Conservation (phyloP, 1,139 yeast genomes). For the Geotrichum citri-aurantii region DNA sequence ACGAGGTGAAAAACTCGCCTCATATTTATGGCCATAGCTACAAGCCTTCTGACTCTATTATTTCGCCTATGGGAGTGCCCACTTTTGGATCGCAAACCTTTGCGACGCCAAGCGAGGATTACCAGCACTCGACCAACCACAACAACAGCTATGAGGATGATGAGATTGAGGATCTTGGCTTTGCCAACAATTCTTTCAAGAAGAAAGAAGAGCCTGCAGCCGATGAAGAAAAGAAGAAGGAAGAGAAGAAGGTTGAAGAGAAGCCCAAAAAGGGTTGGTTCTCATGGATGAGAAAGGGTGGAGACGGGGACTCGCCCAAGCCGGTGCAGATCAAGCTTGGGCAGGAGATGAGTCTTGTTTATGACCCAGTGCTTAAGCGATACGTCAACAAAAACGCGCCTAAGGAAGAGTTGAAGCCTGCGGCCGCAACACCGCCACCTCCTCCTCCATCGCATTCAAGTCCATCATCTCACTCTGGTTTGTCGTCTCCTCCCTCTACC, state of each 20-base stretch:
- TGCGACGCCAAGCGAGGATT: not conserved
- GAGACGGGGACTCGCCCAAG: constrained; percentile 51
- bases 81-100: constrained; percentile 4
- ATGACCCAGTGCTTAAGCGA: constrained; percentile 76
- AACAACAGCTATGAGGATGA: constrained; percentile 30
- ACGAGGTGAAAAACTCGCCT: not conserved
- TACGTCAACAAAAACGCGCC: constrained; percentile 79
- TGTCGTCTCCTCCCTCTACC: constrained; percentile 22
- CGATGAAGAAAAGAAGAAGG: constrained; percentile 19
- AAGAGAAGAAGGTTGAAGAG: constrained; percentile 22
- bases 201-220: constrained; percentile 1
- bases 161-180: constrained; percentile 34
- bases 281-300: constrained; percentile 39
- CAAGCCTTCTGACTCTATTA: constrained; percentile 11
- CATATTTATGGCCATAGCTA: not conserved
- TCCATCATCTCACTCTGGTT: constrained; percentile 22
- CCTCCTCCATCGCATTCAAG: constrained; percentile 23
- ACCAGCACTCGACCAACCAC: not conserved
- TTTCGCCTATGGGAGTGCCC: constrained; percentile 16
- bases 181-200: constrained; percentile 25
- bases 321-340: constrained; percentile 85
- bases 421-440: constrained; percentile 46
- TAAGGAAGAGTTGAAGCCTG: constrained; percentile 80
- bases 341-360: constrained; percentile 64
- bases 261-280: constrained; percentile 42